Conservation (phyloP, 2,329 filamentous ascomycete species). For the Dryadomyces quercus-mongolicae region DNA sequence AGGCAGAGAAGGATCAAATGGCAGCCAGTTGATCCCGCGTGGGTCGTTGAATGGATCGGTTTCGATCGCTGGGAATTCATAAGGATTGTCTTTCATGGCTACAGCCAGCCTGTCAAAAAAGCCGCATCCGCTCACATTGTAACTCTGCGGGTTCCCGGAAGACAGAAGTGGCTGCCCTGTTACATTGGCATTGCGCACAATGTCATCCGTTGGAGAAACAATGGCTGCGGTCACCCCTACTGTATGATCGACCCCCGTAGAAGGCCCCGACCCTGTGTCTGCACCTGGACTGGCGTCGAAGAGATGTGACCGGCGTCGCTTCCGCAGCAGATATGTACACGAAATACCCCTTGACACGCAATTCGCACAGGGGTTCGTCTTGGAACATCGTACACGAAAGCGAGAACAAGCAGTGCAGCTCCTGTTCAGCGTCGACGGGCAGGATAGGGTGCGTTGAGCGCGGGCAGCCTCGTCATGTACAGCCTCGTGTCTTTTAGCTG, state of each 20-base stretch:
- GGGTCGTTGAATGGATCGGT: background rate
- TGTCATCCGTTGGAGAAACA: too few relatives aligned
- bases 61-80: background rate
- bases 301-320: background rate
- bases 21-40: conserved; percentile 2
- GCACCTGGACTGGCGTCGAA: background rate
- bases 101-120: background rate
- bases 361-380: background rate
- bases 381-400: background rate
- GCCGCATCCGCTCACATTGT: too few relatives aligned
- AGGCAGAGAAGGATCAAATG: background rate
- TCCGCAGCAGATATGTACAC: background rate
- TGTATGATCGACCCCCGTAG: too few relatives aligned
- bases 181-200: too few relatives aligned
- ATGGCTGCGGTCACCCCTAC: too few relatives aligned
- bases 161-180: too few relatives aligned
- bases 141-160: too few relatives aligned
- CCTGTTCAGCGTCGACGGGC: background rate
- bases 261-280: background rate
- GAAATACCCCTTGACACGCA: background rate
- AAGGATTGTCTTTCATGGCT: too few relatives aligned
- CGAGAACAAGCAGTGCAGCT: background rate
- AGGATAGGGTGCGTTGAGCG: background rate
- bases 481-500: background rate
- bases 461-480: background rate